Evolutionary conservation across 257 asterid genomes (phyloP).

Genomic region (Avicennia marina): DNA sequence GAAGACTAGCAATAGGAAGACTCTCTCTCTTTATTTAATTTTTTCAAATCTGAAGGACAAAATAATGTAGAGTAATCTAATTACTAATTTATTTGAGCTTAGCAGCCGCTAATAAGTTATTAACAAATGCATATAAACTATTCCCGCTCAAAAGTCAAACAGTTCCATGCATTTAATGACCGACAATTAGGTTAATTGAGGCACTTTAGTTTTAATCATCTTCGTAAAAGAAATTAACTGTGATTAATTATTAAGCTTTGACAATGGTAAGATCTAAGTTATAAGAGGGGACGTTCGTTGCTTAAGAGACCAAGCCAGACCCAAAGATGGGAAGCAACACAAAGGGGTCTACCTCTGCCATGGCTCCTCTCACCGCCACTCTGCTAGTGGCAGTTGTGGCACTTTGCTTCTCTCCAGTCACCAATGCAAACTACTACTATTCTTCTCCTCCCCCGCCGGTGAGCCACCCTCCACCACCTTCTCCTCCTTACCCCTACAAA

Average conservation of each 20-base stretch:
- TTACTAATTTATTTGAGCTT: no score
- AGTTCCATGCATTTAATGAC: not conserved
- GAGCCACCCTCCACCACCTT: no score
- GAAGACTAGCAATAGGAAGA: slow-evolving; percentile 12
- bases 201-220: no score
- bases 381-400: slow-evolving; percentile 28
- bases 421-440: slow-evolving; percentile 24
- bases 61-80: no score
- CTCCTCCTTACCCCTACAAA: no score
- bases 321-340: slow-evolving; percentile 22
- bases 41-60: no score
- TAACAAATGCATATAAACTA: slow-evolving; percentile 11
- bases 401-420: slow-evolving; percentile 16
- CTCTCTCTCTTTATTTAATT: slow-evolving; percentile 16
- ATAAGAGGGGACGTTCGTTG: slow-evolving; percentile 17
- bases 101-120: slow-evolving; percentile 9
- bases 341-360: slow-evolving; percentile 4
- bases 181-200: slow-evolving; percentile 18
- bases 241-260: slow-evolving; percentile 3
- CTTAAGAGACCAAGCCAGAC: not conserved
- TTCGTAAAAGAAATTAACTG: not conserved
- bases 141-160: slow-evolving; percentile 17
- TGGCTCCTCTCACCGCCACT: slow-evolving; percentile 23
- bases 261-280: slow-evolving; percentile 21
- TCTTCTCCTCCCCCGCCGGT: slow-evolving; percentile 24